Percentiles rank a stretch among this genome's conserved stretches.
These are phyloP conservation scores for Kwoniella pini DNA, from an alignment of 768 basidiomycete genomes.

Conservation along the genomic window DNA sequence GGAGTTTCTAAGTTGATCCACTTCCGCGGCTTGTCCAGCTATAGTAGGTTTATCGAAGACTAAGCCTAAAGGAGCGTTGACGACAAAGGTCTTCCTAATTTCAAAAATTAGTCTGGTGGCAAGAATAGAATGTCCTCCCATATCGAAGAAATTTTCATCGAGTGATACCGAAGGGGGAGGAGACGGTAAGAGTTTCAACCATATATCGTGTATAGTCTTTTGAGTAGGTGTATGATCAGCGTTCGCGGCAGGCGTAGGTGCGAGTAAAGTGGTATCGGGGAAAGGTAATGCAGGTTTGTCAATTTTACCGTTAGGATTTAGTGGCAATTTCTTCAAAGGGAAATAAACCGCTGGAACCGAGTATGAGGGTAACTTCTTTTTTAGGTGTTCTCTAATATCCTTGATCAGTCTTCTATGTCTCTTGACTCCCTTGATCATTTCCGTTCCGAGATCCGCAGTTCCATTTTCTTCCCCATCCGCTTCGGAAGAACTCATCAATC, in stretches of 20 bases:
- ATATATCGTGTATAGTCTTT: conserved; percentile 77
- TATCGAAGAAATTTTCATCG: conserved; percentile 96
- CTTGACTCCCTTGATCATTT: conserved; percentile 72
- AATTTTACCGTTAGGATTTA: conserved; percentile 98
- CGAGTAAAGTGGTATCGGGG: conserved; percentile 83
- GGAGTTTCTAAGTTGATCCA: conserved; percentile 72
- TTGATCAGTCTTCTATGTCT: conserved; percentile 85
- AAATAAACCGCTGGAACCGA: conserved; percentile 95
- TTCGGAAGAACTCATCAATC: conserved; percentile 59
- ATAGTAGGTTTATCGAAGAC: conserved; percentile 91
- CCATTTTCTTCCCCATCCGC: conserved; percentile 38
- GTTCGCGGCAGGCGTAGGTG: conserved; percentile 56
- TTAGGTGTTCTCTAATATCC: conserved; percentile 90
- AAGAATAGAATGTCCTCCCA: conserved; percentile 97
- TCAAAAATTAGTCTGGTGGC: conserved; percentile 97
- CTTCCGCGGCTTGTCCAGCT: conserved; percentile 68
- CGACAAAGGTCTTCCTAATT: conserved; percentile 85
- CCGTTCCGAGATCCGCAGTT: conserved; percentile 62
- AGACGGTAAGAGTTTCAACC: conserved; percentile 76
- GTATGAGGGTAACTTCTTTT: conserved; percentile 94
- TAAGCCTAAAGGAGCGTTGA: conserved; percentile 85
- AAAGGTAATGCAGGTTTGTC: conserved; percentile 98
- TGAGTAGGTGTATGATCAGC: conserved; percentile 68
- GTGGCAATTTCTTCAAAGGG: conserved; percentile 89
- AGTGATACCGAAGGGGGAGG: conserved; percentile 74